These are phyloP conservation scores for Eimeria falciformis DNA, from an alignment of 169 alveolate genomes.

Conservation along the genomic window DNA sequence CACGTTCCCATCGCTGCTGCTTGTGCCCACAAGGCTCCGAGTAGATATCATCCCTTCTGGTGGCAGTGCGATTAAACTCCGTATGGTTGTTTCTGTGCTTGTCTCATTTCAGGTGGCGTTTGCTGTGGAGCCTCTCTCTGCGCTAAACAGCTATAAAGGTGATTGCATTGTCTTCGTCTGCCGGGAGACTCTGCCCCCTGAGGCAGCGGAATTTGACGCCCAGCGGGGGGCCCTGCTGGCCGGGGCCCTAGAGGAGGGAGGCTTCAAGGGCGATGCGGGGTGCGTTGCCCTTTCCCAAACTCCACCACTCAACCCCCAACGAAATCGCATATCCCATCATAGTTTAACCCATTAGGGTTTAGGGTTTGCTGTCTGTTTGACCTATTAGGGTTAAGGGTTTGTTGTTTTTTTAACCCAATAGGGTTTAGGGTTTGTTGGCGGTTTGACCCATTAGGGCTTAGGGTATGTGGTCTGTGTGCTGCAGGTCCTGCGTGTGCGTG, in stretches of 20 bases:
- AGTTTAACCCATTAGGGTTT: neutral
- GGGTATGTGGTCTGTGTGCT: neutral
- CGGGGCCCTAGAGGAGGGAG: conserved; percentile 10
- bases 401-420: neutral
- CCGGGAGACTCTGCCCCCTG: neutral
- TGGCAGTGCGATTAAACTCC: neutral
- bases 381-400: conserved; percentile 23
- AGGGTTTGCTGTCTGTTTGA: neutral
- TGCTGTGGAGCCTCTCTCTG: neutral
- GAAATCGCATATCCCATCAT: no score
- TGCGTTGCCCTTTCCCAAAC: neutral
- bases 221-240: conserved; percentile 15
- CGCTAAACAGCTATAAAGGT: neutral
- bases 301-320: neutral
- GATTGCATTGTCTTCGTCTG: conserved; percentile 24
- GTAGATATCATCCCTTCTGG: neutral
- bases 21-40: neutral
- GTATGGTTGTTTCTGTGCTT: neutral
- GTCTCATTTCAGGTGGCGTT: neutral
- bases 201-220: conserved; percentile 2
- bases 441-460: neutral
- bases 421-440: neutral
- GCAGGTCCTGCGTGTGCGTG: conserved; percentile 3
- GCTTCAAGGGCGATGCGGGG: conserved; percentile 52
- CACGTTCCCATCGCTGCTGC: neutral